Percentiles rank a stretch among this genome's conserved stretches.
Evolutionary conservation across 129 eudicot genomes (phyloP).

Genomic region (Kitagawia praeruptora): DNA sequence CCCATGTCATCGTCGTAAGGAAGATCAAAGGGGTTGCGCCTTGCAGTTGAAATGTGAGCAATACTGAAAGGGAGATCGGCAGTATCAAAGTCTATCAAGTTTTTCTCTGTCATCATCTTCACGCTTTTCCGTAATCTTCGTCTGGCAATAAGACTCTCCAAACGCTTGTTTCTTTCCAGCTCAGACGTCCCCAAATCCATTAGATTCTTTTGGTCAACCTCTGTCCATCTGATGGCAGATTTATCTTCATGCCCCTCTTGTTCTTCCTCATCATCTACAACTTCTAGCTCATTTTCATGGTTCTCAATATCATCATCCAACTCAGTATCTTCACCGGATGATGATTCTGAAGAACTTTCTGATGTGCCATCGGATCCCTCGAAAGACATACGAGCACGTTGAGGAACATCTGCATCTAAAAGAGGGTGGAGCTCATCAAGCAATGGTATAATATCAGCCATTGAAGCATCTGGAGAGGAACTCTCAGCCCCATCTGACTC

Average conservation of each 20-base stretch:
- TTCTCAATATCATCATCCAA: conserved; percentile 49
- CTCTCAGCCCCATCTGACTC: conserved; percentile 87
- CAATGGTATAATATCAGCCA: conserved; percentile 89
- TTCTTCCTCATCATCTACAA: conserved; percentile 48
- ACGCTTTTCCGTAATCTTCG: conserved; percentile 59
- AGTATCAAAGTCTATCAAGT: conserved; percentile 70
- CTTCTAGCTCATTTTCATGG: conserved; percentile 36
- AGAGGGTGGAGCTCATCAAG: conserved; percentile 95
- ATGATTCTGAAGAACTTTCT: conserved; percentile 28
- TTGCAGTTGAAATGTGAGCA: conserved; percentile 66
- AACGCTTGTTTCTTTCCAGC: conserved; percentile 69
- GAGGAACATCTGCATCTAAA: conserved; percentile 50
- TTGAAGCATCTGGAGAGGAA: conserved; percentile 93
- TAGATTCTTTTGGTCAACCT: conserved; percentile 90
- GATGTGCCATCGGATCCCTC: conserved; percentile 46
- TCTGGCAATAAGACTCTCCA: conserved; percentile 83
- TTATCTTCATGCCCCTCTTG: conserved; percentile 30
- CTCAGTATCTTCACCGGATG: conserved; percentile 28
- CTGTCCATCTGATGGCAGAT: conserved; percentile 82
- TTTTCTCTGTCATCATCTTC: conserved; percentile 61
- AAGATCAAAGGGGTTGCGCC: conserved; percentile 75
- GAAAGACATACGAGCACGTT: conserved; percentile 26
- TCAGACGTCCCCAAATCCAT: conserved; percentile 88
- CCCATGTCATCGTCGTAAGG: conserved; percentile 50
- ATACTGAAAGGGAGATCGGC: conserved; percentile 59